These are phyloP conservation scores for Aurinia saxatilis DNA, from an alignment of 345 rosid genomes.

Conservation along the genomic window DNA sequence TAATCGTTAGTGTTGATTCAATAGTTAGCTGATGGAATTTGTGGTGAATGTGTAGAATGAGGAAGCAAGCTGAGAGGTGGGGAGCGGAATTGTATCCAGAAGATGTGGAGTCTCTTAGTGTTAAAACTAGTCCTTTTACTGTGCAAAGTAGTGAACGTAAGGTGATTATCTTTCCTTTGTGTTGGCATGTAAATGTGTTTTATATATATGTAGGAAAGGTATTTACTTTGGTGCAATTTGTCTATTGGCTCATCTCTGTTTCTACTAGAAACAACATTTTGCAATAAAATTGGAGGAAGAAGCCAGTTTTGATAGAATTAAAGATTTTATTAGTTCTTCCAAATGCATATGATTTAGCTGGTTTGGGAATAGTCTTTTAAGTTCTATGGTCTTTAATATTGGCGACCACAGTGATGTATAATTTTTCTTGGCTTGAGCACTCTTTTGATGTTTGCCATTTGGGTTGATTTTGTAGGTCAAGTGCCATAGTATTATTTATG, in stretches of 20 bases:
- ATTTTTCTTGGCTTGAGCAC: not conserved
- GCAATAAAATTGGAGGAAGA: too few relatives aligned
- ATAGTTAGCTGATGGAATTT: not conserved
- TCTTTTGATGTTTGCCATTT: not conserved
- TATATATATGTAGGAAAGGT: not conserved
- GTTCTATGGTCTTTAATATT: not conserved
- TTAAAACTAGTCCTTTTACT: conserved; percentile 66
- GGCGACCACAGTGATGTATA: not conserved
- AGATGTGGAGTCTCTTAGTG: conserved; percentile 78
- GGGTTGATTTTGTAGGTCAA: conserved; percentile 52
- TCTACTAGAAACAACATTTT: too few relatives aligned
- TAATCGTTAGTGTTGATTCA: not conserved
- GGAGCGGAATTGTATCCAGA: conserved; percentile 91
- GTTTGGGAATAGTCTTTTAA: not conserved
- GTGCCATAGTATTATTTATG: conserved; percentile 71
- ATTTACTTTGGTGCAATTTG: too few relatives aligned
- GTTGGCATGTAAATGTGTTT: not conserved
- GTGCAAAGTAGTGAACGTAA: conserved; percentile 75
- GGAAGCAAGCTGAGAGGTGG: conserved; percentile 96
- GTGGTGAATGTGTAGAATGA: conserved; percentile 52
- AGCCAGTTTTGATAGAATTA: too few relatives aligned
- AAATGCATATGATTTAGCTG: not conserved
- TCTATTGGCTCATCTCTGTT: too few relatives aligned
- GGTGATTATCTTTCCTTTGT: conserved; percentile 46
- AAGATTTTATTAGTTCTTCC: not conserved